These are phyloP conservation scores for Pochonia chlamydosporia DNA, from an alignment of 2,329 filamentous ascomycete genomes.

Conservation along the genomic window DNA sequence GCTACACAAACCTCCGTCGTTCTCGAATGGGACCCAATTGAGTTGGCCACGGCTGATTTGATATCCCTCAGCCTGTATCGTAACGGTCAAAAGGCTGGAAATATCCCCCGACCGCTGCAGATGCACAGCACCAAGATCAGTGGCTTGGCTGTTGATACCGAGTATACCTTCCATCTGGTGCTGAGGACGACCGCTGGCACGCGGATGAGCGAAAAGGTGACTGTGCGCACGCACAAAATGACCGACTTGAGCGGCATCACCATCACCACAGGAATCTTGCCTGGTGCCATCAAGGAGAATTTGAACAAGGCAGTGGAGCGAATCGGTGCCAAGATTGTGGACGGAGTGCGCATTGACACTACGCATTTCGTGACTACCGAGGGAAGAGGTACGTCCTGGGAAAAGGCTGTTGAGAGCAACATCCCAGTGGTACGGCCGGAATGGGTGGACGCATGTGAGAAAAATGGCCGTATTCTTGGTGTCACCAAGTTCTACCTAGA, in stretches of 20 bases:
- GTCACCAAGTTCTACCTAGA: conserved; percentile 96
- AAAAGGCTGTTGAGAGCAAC: conserved; percentile 96
- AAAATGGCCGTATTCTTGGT: conserved; percentile 84
- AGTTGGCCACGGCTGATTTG: conserved; percentile 86
- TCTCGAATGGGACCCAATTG: conserved; percentile 94
- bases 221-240: conserved; percentile 95
- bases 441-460: conserved; percentile 96
- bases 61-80: conserved; percentile 86
- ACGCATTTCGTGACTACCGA: conserved; percentile 98
- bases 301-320: conserved; percentile 72
- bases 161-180: conserved; percentile 92
- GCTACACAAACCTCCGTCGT: conserved; percentile 98
- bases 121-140: conserved; percentile 96
- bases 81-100: conserved; percentile 94
- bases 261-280: conserved; percentile 83
- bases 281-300: conserved; percentile 64
- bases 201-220: conserved; percentile 74
- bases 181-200: conserved; percentile 87
- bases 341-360: conserved; percentile 89
- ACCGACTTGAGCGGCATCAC: conserved; percentile 94
- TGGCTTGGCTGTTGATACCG: conserved; percentile 90
- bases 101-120: conserved; percentile 79
- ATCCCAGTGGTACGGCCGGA: conserved; percentile 95
- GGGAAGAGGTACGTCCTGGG: conserved; percentile 83
- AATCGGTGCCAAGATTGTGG: conserved; percentile 88